Evolutionary conservation across 1,284 basidiomycete genomes (phyloP).

Genomic region (Megacollybia platyphylla): DNA sequence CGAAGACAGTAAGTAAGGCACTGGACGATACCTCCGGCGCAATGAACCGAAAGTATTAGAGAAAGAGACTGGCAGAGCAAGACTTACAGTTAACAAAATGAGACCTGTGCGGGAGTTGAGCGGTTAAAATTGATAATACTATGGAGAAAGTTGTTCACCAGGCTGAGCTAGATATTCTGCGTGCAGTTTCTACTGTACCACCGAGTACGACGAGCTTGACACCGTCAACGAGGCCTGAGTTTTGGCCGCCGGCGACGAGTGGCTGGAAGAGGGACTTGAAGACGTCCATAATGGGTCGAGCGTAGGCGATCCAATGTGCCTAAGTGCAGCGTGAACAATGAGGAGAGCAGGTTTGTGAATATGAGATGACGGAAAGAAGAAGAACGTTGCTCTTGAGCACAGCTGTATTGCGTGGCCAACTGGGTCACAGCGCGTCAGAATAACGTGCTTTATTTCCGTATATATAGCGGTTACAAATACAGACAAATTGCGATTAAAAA

Average conservation of each 20-base stretch:
- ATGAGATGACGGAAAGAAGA: no score
- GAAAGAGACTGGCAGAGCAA: slow-evolving; percentile 1
- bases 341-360: no score
- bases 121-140: slow-evolving; percentile 8
- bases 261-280: slow-evolving; percentile 73
- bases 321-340: background rate
- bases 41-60: background rate
- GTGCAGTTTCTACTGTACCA: slow-evolving; percentile 73
- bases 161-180: slow-evolving; percentile 66
- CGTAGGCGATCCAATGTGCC: slow-evolving; percentile 1
- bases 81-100: slow-evolving; percentile 72
- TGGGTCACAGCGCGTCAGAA: no score
- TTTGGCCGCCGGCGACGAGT: slow-evolving; percentile 59
- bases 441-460: no score
- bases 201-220: slow-evolving; percentile 79
- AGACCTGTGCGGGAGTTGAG: slow-evolving; percentile 30
- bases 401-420: no score
- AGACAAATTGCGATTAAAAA: no score
- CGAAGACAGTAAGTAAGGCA: background rate
- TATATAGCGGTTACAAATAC: no score
- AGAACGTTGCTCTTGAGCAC: no score
- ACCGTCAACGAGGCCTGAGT: slow-evolving; percentile 69
- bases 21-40: background rate
- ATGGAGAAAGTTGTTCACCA: slow-evolving; percentile 33
- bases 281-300: slow-evolving; percentile 47